phyloP scores from a whole-genome alignment of 768 basidiomycete genomes.

The Filobasidium wieringae region DNA sequence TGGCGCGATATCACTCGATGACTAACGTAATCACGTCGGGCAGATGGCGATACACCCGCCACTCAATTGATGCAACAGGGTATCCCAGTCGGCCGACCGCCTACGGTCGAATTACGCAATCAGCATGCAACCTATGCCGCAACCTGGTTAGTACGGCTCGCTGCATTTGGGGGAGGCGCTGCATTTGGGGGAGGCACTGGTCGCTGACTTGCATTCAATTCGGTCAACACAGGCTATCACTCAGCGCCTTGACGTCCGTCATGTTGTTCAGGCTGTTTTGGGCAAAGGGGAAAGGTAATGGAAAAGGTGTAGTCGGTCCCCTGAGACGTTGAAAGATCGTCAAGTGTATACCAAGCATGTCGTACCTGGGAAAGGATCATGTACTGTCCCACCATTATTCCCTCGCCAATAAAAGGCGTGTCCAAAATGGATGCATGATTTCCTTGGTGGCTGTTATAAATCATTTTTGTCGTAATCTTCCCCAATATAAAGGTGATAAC shows the following conservation, averaged over 20 bases:
- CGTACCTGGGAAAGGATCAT: too few species aligned
- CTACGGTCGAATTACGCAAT: conserved; percentile 79
- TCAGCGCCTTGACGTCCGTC: conserved; percentile 68
- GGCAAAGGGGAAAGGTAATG: not conserved
- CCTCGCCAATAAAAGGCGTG: too few species aligned
- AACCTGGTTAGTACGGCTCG: conserved; percentile 58
- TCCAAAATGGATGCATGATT: too few species aligned
- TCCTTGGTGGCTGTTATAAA: too few species aligned
- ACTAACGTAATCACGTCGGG: not conserved
- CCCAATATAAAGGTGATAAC: too few species aligned
- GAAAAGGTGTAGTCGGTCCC: not conserved
- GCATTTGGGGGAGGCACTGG: too few species aligned
- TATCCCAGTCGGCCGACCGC: conserved; percentile 69
- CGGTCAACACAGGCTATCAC: conserved; percentile 72
- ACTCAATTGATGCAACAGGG: conserved; percentile 46
- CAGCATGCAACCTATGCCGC: conserved; percentile 87
- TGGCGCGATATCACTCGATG: not conserved
- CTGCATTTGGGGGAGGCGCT: too few species aligned
- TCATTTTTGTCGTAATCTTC: too few species aligned
- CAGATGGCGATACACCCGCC: conserved; percentile 49
- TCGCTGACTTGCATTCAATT: too few species aligned
- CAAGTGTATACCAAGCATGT: too few species aligned
- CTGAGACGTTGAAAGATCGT: too few species aligned
- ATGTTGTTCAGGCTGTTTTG: conserved; percentile 45
- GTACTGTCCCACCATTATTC: too few species aligned